Percentiles rank a stretch among this genome's conserved stretches.
phyloP scores from a whole-genome alignment of 148 eudicot genomes.

The Polygonum maritimum region DNA sequence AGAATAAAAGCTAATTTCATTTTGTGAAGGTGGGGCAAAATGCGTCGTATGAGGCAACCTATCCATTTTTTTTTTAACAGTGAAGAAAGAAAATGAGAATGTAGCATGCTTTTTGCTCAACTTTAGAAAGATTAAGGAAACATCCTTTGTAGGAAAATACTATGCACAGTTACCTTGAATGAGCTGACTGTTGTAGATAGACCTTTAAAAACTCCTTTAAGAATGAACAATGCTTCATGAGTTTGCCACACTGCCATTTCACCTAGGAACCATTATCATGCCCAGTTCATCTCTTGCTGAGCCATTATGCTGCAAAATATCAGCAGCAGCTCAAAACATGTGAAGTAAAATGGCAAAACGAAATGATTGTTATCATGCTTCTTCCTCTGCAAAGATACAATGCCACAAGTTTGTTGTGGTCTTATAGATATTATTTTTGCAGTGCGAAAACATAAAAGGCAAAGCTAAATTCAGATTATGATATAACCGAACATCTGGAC shows the following conservation, averaged over 20 bases:
- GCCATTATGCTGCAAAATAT: conserved; percentile 66
- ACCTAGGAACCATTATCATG: conserved; percentile 73
- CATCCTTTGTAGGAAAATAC: neutral
- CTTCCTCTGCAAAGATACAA: conserved; percentile 52
- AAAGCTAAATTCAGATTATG: neutral
- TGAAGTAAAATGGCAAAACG: neutral
- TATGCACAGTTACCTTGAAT: neutral
- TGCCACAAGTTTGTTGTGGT: too few relatives aligned
- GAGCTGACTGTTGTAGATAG: neutral
- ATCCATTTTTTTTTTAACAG: neutral
- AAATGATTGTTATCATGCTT: conserved; percentile 70
- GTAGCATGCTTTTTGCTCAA: neutral
- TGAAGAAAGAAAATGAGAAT: neutral
- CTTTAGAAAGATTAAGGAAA: too few relatives aligned
- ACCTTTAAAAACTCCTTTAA: neutral
- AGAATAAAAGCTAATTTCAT: neutral
- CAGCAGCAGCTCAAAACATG: conserved; percentile 5
- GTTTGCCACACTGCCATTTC: conserved; percentile 23
- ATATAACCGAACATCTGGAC: neutral
- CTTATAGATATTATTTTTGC: too few relatives aligned
- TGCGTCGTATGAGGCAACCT: neutral
- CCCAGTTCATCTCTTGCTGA: conserved; percentile 82
- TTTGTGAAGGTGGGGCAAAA: neutral
- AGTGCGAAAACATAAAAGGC: too few relatives aligned
- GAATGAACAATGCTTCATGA: neutral